Conservation (phyloP, 2,329 filamentous ascomycete species). For the Cladophialophora carrionii region DNA sequence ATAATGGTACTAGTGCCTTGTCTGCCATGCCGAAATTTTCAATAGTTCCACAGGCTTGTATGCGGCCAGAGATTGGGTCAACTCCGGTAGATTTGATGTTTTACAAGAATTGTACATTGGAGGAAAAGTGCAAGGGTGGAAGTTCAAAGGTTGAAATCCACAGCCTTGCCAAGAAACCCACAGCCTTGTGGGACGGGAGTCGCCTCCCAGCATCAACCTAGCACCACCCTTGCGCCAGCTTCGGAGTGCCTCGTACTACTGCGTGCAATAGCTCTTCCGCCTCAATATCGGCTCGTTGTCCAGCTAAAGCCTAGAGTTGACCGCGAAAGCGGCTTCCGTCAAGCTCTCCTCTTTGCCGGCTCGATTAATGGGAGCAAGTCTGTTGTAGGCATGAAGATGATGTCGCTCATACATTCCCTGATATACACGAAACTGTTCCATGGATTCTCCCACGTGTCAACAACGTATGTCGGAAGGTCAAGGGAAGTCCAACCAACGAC, state of each 20-base stretch:
- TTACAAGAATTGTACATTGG: constrained; percentile 5
- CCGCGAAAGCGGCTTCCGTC: neutral
- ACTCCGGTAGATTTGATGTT: neutral
- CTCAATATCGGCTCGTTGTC: neutral
- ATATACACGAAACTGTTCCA: constrained; percentile 38
- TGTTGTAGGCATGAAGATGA: constrained; percentile 34
- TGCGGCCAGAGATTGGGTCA: neutral
- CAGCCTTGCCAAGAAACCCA: constrained; percentile 25
- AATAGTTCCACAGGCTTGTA: neutral
- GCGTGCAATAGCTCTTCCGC: neutral
- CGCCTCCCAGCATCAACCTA: constrained; percentile 1
- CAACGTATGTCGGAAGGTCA: constrained; percentile 35
- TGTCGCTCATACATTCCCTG: constrained; percentile 36
- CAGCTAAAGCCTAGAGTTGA: neutral
- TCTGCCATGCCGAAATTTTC: neutral
- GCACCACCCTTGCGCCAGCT: neutral
- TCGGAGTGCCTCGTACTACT: neutral
- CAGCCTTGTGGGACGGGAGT: constrained; percentile 15
- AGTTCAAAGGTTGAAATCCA: neutral
- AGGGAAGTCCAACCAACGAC: constrained; percentile 34
- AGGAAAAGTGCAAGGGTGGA: neutral
- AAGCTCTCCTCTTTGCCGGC: constrained; percentile 2
- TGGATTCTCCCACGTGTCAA: constrained; percentile 38
- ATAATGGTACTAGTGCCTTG: constrained; percentile 17
- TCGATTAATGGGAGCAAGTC: constrained; percentile 35